Base-by-base conservation (phyloP, 306 rosid genomes). In the Prunus mume region DNA sequence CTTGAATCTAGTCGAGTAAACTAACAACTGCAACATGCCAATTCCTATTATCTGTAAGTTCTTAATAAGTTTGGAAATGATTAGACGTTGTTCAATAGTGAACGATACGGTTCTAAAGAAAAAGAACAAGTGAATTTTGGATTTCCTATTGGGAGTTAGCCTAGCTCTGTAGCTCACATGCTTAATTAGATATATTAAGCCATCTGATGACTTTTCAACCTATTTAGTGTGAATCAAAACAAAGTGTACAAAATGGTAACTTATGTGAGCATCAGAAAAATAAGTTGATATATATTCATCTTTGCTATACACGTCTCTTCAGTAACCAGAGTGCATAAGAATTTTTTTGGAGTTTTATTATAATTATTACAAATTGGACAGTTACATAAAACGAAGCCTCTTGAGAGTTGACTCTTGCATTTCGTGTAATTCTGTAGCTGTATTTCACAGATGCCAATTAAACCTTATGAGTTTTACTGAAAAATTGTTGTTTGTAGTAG, bases 401-500 rank as follows among this genome's bases (percentile, higher is more conserved):
- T 64, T 55, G 50, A 68, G 75, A 77, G 28, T 55, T 68, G 22
- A 62, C 1, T 45, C 6, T 30, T 62, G 57, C 7, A 61, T 58
- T 75, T 76, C 58, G 25, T 63, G 51, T 55, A 61, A 76, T 24
- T 45, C 51, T 71, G 71, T 61, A 25, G 70, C 25, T 61, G 74
- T 45, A 63, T 34, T 50, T 55, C 19, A 34, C 13, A 73, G 43
- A 47, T 34, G 10, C 66, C 24, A 15, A 41, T 73, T 55, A 41
- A 58, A 43, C 3, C 27, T 56, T 28, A 76, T 30, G 19, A 30
- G 62, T 68, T 78, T 74, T 38, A 69, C 63, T 74, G 75, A 68
- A 65, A 38, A 69, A 75, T 76, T n/a, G 55, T 30, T 83, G 77
- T 45, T 74, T 73, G 82, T 80, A 96, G 83, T 80, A 96, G 99